A percentile compares a stretch with the other conserved stretches of the same genome.
Conservation (phyloP, 2,329 filamentous ascomycete species). For the Colletotrichum sp. region DNA sequence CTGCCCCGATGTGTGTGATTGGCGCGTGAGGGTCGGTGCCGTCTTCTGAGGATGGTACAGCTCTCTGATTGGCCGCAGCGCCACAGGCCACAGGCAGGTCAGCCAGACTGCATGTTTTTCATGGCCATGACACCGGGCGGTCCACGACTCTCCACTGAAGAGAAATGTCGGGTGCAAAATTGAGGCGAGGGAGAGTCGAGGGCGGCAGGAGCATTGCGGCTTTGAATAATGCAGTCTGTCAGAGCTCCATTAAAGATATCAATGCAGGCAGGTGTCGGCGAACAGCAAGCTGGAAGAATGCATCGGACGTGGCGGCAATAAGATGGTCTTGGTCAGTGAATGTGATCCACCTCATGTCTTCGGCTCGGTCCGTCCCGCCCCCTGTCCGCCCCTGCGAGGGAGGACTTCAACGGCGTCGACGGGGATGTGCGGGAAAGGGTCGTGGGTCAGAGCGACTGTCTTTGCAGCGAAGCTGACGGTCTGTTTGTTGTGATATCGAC, state of each 20-base stretch:
- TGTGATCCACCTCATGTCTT: not conserved
- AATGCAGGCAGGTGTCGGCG: not conserved
- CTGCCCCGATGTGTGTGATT: not conserved
- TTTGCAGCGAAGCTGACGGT: not conserved
- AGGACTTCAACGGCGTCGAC: not conserved
- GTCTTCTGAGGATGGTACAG: not conserved
- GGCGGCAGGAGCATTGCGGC: not conserved
- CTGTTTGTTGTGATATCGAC: not conserved
- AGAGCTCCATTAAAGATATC: not conserved
- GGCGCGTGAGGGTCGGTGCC: not conserved
- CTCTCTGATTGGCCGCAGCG: not conserved
- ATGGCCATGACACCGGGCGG: not conserved
- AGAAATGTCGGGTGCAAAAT: not conserved
- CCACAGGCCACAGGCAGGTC: not conserved
- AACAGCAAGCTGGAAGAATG: not conserved
- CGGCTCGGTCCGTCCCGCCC: not conserved
- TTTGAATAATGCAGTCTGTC: not conserved
- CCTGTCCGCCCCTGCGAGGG: not conserved
- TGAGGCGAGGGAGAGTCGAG: not conserved
- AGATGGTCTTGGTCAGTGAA: not conserved
- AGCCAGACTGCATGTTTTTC: not conserved
- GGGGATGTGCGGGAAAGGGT: not conserved
- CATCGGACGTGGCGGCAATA: not conserved
- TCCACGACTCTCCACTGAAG: not conserved
- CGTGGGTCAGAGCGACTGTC: not conserved